These are phyloP conservation scores for Candida anglica DNA, from an alignment of 805 yeast species.

Conservation along the genomic window DNA sequence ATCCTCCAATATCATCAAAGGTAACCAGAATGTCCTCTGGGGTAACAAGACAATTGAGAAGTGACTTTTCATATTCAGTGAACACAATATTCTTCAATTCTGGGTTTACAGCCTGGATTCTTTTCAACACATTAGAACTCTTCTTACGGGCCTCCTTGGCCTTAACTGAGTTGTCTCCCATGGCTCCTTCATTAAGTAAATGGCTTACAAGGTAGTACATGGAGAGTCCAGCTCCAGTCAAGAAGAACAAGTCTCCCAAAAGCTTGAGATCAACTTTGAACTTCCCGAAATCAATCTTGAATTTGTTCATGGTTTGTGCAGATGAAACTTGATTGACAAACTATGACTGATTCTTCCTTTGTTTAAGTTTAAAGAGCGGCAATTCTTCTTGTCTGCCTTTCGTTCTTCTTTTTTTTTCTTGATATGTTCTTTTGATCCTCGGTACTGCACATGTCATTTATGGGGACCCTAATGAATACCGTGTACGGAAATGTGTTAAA, in stretches of 20 bases:
- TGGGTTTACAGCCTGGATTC: slow-evolving; percentile 50
- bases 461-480: too few relatives aligned
- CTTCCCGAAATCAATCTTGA: slow-evolving; percentile 35
- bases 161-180: slow-evolving; percentile 28
- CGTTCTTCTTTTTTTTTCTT: too few relatives aligned
- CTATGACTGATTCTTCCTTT: too few relatives aligned
- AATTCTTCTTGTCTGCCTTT: too few relatives aligned
- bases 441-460: too few relatives aligned
- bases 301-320: slow-evolving; percentile 22
- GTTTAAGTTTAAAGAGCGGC: too few relatives aligned
- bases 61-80: slow-evolving; percentile 72
- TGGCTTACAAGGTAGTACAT: slow-evolving; percentile 57
- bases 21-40: slow-evolving; percentile 78
- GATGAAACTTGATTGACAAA: not conserved
- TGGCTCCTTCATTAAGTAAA: slow-evolving; percentile 25
- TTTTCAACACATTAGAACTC: slow-evolving; percentile 41
- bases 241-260: slow-evolving; percentile 38
- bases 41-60: slow-evolving; percentile 72
- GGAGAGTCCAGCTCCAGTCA: slow-evolving; percentile 63
- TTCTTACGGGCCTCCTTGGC: slow-evolving; percentile 63
- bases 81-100: slow-evolving; percentile 47
- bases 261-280: slow-evolving; percentile 35
- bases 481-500: too few relatives aligned
- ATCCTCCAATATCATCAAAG: slow-evolving; percentile 86
- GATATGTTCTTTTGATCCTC: too few relatives aligned